Conservation (phyloP, 305 asterid genomes). For the Lippia alba region DNA sequence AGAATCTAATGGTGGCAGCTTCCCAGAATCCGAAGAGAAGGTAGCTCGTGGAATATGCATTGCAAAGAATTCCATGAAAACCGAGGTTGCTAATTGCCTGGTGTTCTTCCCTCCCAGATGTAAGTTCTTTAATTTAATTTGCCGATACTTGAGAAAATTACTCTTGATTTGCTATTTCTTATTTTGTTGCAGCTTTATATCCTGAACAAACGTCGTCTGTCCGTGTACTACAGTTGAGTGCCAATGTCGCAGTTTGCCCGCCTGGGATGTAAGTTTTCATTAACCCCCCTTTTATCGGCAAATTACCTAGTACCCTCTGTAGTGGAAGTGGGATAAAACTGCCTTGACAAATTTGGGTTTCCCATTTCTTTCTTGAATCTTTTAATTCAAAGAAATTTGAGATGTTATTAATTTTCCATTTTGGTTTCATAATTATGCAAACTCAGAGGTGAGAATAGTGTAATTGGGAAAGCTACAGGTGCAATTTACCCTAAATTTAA, state of each 20-base stretch:
- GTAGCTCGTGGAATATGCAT: conserved; percentile 88
- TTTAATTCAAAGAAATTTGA: neutral
- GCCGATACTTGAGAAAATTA: conserved; percentile 18
- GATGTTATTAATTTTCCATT: no score
- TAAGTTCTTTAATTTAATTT: conserved; percentile 39
- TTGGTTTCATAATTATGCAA: no score
- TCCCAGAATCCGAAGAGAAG: conserved; percentile 47
- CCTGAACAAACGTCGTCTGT: conserved; percentile 74
- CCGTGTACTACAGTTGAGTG: conserved; percentile 80
- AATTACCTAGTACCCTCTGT: no score
- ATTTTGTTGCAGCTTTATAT: conserved; percentile 59
- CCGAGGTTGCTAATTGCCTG: conserved; percentile 67
- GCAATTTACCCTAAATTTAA: neutral
- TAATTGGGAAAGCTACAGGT: no score
- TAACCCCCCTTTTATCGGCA: no score
- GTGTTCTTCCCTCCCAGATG: conserved; percentile 84
- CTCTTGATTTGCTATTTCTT: conserved; percentile 21
- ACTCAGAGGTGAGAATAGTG: no score
- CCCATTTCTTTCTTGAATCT: conserved; percentile 14
- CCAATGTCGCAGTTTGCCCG: conserved; percentile 79
- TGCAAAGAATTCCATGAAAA: conserved; percentile 61
- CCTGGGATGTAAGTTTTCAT: conserved; percentile 71
- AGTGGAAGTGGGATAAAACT: no score
- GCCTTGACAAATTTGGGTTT: neutral
- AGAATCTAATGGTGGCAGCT: conserved; percentile 35